Evolutionary conservation across 2,329 filamentous ascomycete genomes (phyloP).

Genomic region (Colletotrichum tanaceti): DNA sequence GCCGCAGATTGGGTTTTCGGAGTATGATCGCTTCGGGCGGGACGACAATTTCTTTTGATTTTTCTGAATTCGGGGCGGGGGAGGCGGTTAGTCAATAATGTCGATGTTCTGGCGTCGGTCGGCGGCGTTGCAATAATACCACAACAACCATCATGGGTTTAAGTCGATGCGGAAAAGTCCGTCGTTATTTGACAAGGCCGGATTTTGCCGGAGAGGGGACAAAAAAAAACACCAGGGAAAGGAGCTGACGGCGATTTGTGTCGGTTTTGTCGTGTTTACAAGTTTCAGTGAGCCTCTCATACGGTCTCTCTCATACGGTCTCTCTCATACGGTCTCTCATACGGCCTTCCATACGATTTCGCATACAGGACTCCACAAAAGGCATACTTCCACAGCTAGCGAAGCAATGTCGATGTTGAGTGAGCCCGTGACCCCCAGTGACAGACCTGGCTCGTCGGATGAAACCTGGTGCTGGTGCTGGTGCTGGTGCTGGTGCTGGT

Average conservation of each 20-base stretch:
- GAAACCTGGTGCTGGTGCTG: too few relatives aligned
- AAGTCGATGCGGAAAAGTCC: background rate
- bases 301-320: too few relatives aligned
- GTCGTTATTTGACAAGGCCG: background rate
- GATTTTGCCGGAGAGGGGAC: too few relatives aligned
- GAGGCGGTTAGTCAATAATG: background rate
- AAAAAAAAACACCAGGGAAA: background rate
- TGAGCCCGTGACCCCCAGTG: background rate
- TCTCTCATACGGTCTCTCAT: too few relatives aligned
- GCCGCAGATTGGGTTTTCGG: constrained; percentile 5
- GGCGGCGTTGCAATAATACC: background rate
- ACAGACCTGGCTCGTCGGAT: too few relatives aligned
- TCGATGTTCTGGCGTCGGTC: background rate
- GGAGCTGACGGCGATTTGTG: background rate
- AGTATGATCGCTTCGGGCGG: constrained; percentile 13
- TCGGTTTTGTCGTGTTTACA: background rate
- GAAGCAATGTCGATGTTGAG: too few relatives aligned
- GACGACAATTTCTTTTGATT: constrained; percentile 30
- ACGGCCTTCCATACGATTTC: too few relatives aligned
- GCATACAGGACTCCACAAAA: too few relatives aligned
- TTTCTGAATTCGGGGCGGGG: background rate
- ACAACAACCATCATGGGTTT: background rate
- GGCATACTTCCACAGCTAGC: too few relatives aligned
- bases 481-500: too few relatives aligned
- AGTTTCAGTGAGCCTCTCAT: background rate